Conservation (phyloP, 768 basidiomycete genomes). For the Pleurotus sapidus region DNA sequence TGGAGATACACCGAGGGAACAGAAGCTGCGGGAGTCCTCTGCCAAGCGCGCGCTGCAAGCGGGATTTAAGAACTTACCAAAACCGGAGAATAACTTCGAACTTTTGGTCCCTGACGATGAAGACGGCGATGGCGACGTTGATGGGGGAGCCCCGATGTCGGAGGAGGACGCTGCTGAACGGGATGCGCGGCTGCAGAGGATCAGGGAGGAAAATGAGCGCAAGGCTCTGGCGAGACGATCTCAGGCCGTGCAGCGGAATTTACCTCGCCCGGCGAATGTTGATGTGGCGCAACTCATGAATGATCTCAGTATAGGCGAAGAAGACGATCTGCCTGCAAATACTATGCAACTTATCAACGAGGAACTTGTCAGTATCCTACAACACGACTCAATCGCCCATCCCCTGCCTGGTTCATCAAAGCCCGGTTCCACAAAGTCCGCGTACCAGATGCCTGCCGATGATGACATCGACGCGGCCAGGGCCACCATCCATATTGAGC, state of each 20-base stretch:
- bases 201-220: constrained; percentile 73
- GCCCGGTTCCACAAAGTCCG: constrained; percentile 68
- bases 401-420: constrained; percentile 86
- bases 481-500: constrained; percentile 70
- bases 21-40: constrained; percentile 56
- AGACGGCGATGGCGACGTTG: constrained; percentile 50
- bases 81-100: constrained; percentile 97
- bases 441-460: constrained; percentile 76
- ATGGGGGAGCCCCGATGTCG: constrained; percentile 25
- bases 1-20: constrained; percentile 76
- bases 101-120: constrained; percentile 89
- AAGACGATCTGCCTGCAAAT: constrained; percentile 37
- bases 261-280: constrained; percentile 87
- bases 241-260: constrained; percentile 71
- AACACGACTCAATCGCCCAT: constrained; percentile 84
- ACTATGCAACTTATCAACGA: constrained; percentile 67
- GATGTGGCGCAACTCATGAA: constrained; percentile 64
- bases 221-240: constrained; percentile 82
- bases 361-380: constrained; percentile 77
- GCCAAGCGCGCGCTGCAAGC: constrained; percentile 75
- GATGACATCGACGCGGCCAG: constrained; percentile 70
- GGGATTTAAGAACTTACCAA: constrained; percentile 82
- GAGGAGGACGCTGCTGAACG: constrained; percentile 94
- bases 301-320: constrained; percentile 51
- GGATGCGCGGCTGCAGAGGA: constrained; percentile 67